Conservation (phyloP, 106 monocot genomes). For the Dendrobium nobile region DNA sequence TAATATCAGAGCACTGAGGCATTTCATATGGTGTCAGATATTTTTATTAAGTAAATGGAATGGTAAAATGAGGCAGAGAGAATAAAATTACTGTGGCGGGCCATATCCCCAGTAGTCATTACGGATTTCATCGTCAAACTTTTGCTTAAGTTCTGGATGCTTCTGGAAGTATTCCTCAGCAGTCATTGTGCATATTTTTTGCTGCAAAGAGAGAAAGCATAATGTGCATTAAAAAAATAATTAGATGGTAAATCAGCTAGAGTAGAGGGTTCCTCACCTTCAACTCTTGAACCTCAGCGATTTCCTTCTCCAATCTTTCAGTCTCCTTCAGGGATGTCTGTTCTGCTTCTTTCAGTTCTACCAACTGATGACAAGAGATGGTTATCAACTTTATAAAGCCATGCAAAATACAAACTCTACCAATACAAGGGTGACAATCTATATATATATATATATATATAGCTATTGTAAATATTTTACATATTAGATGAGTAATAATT, state of each 20-base stretch:
- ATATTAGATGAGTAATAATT: too few species aligned
- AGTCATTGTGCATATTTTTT: constrained; percentile 96
- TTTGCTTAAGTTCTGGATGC: constrained; percentile 92
- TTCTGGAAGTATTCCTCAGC: constrained; percentile 91
- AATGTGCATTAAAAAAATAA: too few species aligned
- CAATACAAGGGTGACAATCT: too few species aligned
- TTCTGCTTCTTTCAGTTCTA: constrained; percentile 88
- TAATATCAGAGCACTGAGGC: too few species aligned
- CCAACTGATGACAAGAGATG: constrained; percentile 32
- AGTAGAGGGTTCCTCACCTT: constrained; percentile 40
- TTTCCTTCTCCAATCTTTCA: constrained; percentile 82
- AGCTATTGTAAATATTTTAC: too few species aligned
- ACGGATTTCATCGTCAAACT: constrained; percentile 94
- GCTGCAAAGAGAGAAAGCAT: constrained; percentile 32
- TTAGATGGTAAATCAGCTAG: too few species aligned
- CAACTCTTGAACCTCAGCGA: constrained; percentile 72
- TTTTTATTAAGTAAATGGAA: neutral
- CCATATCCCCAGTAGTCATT: constrained; percentile 92
- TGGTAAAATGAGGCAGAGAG: neutral
- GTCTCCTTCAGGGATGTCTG: constrained; percentile 74
- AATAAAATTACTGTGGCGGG: neutral
- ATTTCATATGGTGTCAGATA: neutral
- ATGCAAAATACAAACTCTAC: too few species aligned
- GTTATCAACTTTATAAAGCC: neutral
- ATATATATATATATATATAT: too few species aligned